phyloP scores from a whole-genome alignment of 2,329 filamentous ascomycete species.

The Colletotrichum gloeosporioides region DNA sequence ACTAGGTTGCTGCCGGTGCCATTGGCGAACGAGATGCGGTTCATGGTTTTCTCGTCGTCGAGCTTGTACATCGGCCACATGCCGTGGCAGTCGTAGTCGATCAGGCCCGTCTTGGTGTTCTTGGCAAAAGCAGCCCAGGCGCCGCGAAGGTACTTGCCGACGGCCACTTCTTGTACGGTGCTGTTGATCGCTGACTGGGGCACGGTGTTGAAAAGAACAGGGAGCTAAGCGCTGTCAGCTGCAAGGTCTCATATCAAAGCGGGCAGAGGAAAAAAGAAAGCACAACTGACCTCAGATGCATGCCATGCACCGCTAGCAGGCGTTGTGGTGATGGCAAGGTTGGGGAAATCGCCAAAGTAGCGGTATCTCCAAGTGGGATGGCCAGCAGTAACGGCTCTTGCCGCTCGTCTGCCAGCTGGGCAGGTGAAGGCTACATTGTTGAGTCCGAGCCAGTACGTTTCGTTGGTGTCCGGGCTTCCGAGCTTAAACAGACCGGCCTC shows the following conservation, averaged over 20 bases:
- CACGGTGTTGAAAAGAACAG: slow-evolving; percentile 35
- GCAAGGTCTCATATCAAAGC: not conserved
- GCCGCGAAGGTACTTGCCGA: slow-evolving; percentile 38
- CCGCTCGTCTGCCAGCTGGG: slow-evolving; percentile 29
- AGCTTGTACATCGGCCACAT: slow-evolving; percentile 29
- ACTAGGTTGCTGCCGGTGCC: slow-evolving; percentile 30
- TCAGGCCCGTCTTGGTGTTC: slow-evolving; percentile 37
- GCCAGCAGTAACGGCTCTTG: slow-evolving; percentile 26
- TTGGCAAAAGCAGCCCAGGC: slow-evolving; percentile 45
- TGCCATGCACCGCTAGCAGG: slow-evolving; percentile 39
- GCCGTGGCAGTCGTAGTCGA: slow-evolving; percentile 24
- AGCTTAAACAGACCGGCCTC: slow-evolving; percentile 35
- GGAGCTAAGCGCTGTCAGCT: slow-evolving; percentile 24
- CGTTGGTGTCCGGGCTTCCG: slow-evolving; percentile 23
- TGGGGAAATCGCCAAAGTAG: slow-evolving; percentile 40
- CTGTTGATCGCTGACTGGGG: slow-evolving; percentile 21
- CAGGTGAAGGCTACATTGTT: slow-evolving; percentile 37
- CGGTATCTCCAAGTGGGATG: slow-evolving; percentile 42
- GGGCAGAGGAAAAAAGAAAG: not conserved
- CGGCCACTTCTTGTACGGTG: slow-evolving; percentile 30
- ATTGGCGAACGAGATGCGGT: slow-evolving; percentile 31
- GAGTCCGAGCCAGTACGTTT: slow-evolving; percentile 30
- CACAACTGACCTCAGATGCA: slow-evolving; percentile 27
- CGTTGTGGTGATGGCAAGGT: slow-evolving; percentile 30
- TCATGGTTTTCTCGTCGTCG: slow-evolving; percentile 24